Evolutionary conservation across 495 filamentous ascomycete species (phyloP).

Genomic region (Penicillium nucicola): DNA sequence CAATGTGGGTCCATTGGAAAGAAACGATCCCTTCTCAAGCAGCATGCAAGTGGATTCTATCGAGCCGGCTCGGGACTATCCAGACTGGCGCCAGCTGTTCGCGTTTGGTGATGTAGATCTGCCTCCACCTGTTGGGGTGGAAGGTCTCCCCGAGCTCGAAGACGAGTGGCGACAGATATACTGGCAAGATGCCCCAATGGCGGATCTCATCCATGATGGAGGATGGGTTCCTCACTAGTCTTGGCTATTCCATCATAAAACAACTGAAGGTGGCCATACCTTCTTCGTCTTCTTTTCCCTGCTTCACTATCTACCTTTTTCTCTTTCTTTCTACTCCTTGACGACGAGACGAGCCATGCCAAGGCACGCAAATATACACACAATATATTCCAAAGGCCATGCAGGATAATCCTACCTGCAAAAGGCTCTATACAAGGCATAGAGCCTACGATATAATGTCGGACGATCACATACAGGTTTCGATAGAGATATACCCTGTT

Average conservation of each 20-base stretch:
- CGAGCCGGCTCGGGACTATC: slow-evolving; percentile 36
- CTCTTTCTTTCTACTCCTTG: slow-evolving; percentile 1
- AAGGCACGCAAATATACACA: slow-evolving; percentile 13
- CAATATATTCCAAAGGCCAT: background rate
- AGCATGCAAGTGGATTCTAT: slow-evolving; percentile 32
- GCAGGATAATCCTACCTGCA: slow-evolving; percentile 1
- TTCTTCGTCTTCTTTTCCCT: background rate
- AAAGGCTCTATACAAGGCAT: slow-evolving; percentile 5
- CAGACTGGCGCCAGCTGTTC: slow-evolving; percentile 48
- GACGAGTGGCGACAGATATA: slow-evolving; percentile 50
- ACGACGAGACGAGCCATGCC: slow-evolving; percentile 27
- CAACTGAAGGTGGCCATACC: background rate
- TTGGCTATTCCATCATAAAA: background rate
- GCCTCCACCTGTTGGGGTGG: slow-evolving; percentile 37
- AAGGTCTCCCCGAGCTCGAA: slow-evolving; percentile 41
- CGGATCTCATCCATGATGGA: slow-evolving; percentile 43
- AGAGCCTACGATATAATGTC: slow-evolving; percentile 23
- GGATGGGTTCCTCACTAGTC: slow-evolving; percentile 35
- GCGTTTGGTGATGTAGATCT: slow-evolving; percentile 42
- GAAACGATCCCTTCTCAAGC: slow-evolving; percentile 22
- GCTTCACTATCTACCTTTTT: background rate
- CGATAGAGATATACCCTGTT: slow-evolving; percentile 24
- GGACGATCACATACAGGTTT: slow-evolving; percentile 17
- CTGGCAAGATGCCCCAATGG: slow-evolving; percentile 46
- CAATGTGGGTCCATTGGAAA: slow-evolving; percentile 27